Evolutionary conservation across 2,329 filamentous ascomycete genomes (phyloP).

Genomic region (Decorospora gaudefroyi): DNA sequence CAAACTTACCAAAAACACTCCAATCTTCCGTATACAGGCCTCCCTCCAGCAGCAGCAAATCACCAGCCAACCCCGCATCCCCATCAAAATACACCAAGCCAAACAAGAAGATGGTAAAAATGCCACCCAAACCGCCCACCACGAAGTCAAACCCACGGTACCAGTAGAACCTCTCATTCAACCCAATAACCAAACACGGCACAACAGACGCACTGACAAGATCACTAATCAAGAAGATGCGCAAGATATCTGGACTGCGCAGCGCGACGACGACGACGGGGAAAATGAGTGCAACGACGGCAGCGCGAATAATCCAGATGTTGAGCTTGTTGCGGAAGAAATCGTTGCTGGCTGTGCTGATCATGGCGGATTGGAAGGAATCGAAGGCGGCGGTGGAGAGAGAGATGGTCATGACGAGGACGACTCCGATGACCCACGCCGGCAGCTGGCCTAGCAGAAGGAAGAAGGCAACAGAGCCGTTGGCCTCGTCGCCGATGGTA

Average conservation of each 20-base stretch:
- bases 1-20: slow-evolving; percentile 71
- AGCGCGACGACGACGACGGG: slow-evolving; percentile 75
- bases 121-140: slow-evolving; percentile 74
- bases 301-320: slow-evolving; percentile 71
- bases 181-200: slow-evolving; percentile 73
- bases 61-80: slow-evolving; percentile 63
- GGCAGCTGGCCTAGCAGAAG: slow-evolving; percentile 72
- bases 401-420: slow-evolving; percentile 78
- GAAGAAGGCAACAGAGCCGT: slow-evolving; percentile 75
- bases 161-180: slow-evolving; percentile 68
- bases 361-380: slow-evolving; percentile 79
- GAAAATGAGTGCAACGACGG: slow-evolving; percentile 73
- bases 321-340: slow-evolving; percentile 80
- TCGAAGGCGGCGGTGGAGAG: slow-evolving; percentile 80
- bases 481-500: slow-evolving; percentile 63
- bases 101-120: slow-evolving; percentile 80
- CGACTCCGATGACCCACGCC: slow-evolving; percentile 78
- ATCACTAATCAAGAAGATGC: slow-evolving; percentile 83
- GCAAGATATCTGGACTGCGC: slow-evolving; percentile 72
- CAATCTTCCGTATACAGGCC: slow-evolving; percentile 78
- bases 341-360: slow-evolving; percentile 82
- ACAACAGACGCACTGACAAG: slow-evolving; percentile 76
- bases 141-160: slow-evolving; percentile 83
- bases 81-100: slow-evolving; percentile 78
- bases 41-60: slow-evolving; percentile 71